Evolutionary conservation across 768 basidiomycete genomes (phyloP).

Genomic region (Mycena leptocephala): DNA sequence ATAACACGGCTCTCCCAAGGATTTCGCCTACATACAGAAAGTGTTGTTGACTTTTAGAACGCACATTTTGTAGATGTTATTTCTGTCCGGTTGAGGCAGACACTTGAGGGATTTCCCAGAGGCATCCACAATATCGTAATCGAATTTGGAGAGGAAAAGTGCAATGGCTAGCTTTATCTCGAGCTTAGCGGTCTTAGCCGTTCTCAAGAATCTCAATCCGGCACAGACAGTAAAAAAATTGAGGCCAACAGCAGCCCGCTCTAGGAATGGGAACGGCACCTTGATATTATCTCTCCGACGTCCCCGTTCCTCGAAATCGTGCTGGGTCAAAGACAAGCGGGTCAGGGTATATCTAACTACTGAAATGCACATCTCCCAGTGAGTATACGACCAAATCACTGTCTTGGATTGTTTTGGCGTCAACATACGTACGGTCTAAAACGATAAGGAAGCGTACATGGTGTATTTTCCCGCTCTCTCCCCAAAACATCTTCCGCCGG

Average conservation of each 20-base stretch:
- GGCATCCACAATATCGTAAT: conserved; percentile 28
- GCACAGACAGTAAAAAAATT: conserved; percentile 36
- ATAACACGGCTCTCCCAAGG: conserved; percentile 11
- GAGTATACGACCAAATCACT: conserved; percentile 46
- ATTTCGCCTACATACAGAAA: conserved; percentile 7
- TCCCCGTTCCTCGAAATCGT: conserved; percentile 38
- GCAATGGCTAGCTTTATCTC: conserved; percentile 32
- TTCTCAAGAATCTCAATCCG: conserved; percentile 47
- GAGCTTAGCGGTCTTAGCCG: conserved; percentile 24
- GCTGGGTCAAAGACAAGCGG: neutral
- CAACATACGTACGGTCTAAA: neutral
- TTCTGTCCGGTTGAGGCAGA: conserved; percentile 22
- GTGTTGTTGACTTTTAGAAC: neutral
- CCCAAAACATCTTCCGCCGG: conserved; percentile 41
- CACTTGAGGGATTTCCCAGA: conserved; percentile 6
- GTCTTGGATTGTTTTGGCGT: conserved; percentile 40
- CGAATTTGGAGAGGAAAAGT: conserved; percentile 31
- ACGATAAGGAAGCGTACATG: conserved; percentile 30
- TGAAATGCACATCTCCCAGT: neutral
- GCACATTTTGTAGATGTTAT: conserved; percentile 22
- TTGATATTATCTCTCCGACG: conserved; percentile 55
- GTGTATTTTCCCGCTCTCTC: conserved; percentile 40
- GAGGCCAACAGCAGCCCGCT: conserved; percentile 58
- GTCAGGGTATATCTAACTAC: neutral
- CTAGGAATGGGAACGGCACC: conserved; percentile 50